Evolutionary conservation across 108 stramenopile genomes (phyloP), one percentile per base, ranked within the genome.

Genomic region (Heterococcus sp.): DNA sequence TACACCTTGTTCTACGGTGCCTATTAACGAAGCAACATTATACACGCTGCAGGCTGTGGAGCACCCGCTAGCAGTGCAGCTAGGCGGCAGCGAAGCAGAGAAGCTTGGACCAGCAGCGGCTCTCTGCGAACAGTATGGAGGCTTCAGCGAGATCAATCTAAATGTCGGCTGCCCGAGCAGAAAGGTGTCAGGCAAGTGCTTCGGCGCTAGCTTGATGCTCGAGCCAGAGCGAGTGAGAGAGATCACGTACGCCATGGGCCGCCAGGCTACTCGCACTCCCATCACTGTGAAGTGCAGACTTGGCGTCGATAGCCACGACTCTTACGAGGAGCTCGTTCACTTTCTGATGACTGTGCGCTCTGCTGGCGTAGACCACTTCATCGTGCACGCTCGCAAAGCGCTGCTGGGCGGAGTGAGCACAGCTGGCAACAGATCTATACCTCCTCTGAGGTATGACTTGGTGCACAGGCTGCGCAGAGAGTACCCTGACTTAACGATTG

Each of bases 131-230:
- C 31, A 2, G 26, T 76, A n/a, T n/a, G n/a, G 69, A 74, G 72
- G 14, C 32, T 99, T 95, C 75, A 93, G 93, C 21, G 99, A 95
- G 66, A 83, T 98, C 32, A 99, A 99, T 88, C 78, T 99, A 63
- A 99, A 99, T 81, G 96, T 95, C 69, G 99, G 99, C 1, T 99
- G 99, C 89, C 99, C 97, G 14, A 91, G 90, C 37, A 92, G 95
- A 39, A 92, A 93, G 76, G 99, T 98, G 0, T 93, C 97, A 29
- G 85, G 92, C 0, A 94, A 94, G 46, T 95, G 94, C 71, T 99
- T 99, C 82, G 98, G 98, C 39, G 98, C 98, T 0, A 92, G 93
- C 0, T 80, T 99, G 30, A 99, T 99, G 98, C 32, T 79, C 71
- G 91, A 94, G 21, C 92, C 97, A 2, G 84, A 89, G 28, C 89